Evolutionary conservation across 208 protist species (phyloP), one percentile per base, ranked within the genome.

Genomic region (Zelonia costaricensis): DNA sequence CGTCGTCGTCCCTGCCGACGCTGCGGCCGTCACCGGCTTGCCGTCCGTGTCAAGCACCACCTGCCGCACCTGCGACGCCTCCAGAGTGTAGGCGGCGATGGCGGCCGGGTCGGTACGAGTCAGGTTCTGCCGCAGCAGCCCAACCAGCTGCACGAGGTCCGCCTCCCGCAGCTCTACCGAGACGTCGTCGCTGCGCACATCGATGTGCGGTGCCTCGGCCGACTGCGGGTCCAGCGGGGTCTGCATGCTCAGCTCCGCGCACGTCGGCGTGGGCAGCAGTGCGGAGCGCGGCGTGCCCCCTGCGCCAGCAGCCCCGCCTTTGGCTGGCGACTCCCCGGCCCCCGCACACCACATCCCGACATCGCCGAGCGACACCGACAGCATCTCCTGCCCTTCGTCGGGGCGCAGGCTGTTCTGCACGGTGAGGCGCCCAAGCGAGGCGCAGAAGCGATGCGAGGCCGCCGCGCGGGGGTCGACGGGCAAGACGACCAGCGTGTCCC

Each of bases 321-420:
- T n/a, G n/a, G n/a, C n/a, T n/a, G n/a, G n/a, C n/a, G n/a, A n/a
- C n/a, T n/a, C n/a, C n/a, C n/a, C n/a, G 25, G 40, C 27, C 33
- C 25, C 54, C 28, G 73, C 64, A 6, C 70, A 72, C 49, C 78
- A 71, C 40, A 92, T 60, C n/a, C 63, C 74, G 36, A 94, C 75
- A 58, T 86, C 78, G 28, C 69, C 65, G 38, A 94, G 74, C 0
- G 83, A 86, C 27, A 94, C 76, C 49, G 72, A 82, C 74, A 78
- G 89, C 20, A 74, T 62, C 67, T 89, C 69, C 54, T 86, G 74
- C 31, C 78, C 68, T 38, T 88, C 78, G 31, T 67, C 54, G 1
- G 78, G 59, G 43, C 82, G 66, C 31, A 94, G 63, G 62, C 78
- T 92, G 70, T 74, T 92, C 70, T 89, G 78, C 36, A 91, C 59